Evolutionary conservation across 495 filamentous ascomycete genomes (phyloP), one percentile per base, ranked within the genome.

Genomic region (Aspergillus sparsus): DNA sequence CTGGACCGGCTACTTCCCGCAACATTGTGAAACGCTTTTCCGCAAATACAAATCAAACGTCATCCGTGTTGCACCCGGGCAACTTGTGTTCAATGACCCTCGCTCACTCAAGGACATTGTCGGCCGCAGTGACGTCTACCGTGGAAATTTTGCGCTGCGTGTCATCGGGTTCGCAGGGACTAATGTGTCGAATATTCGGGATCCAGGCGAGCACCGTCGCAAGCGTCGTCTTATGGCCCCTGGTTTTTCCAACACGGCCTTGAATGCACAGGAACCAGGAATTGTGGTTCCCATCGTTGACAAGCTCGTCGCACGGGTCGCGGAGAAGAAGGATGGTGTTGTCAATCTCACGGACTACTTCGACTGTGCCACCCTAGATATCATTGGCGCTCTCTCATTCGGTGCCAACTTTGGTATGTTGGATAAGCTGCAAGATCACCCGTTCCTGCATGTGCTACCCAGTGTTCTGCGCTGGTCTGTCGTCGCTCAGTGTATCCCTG

Each of bases 161-260:
- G 49, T 53, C 18, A 53, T 53, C 33, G 49, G 49, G 13, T 53
- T 53, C n/a, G 49, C 49, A n/a, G 49, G 49, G 12, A 53, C 49
- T n/a, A 53, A 53, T 53, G 49, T 53, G 16, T 53, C 49, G 18
- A 53, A 53, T 31, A 53, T 53, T 31, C 8, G 82, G 13, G 45
- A 60, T 16, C 42, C 51, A 10, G 50, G 32, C 15, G 57, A 35
- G 18, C 36, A 55, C 37, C 35, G 57, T 2, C 41, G 51, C 8
- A 47, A 56, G 44, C 47, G 59, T 34, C 21, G 31, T 31, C 42
- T 60, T 21, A 51, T 39, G 56, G 49, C 47, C 11, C 61, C 50
- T 31, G 49, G 49, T 12, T 53, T 53, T 31, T 53, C 49, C 16
- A 53, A 53, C 31, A 53, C 49, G 13, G 50, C 33, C 31, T 50